Percentiles rank a stretch among this genome's conserved stretches.
Conservation (phyloP, 2,329 filamentous ascomycete genomes). For the Colletotrichum musicola region DNA sequence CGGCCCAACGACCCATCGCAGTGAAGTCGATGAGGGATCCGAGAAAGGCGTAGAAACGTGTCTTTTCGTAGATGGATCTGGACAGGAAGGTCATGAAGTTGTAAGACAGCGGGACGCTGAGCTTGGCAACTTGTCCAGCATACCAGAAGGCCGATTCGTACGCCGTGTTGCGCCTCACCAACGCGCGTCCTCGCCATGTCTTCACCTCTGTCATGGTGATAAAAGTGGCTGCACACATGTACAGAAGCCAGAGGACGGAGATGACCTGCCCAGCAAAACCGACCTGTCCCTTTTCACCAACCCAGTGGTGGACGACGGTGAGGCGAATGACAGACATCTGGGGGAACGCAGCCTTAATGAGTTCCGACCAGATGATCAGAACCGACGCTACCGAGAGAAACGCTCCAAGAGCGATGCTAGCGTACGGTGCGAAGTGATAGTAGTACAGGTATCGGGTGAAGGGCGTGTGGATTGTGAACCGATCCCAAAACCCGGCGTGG, state of each 20-base stretch:
- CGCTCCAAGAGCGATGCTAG: slow-evolving; percentile 73
- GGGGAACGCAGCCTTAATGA: slow-evolving; percentile 85
- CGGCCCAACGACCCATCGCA: slow-evolving; percentile 84
- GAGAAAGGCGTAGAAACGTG: slow-evolving; percentile 89
- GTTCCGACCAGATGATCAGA: slow-evolving; percentile 92
- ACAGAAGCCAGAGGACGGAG: slow-evolving; percentile 89
- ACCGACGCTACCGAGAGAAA: slow-evolving; percentile 81
- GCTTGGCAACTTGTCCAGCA: slow-evolving; percentile 88
- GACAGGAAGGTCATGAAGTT: slow-evolving; percentile 96
- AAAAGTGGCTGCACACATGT: slow-evolving; percentile 94
- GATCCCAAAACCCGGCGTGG: slow-evolving; percentile 66
- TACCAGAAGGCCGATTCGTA: slow-evolving; percentile 97
- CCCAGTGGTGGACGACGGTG: slow-evolving; percentile 81
- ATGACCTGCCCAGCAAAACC: slow-evolving; percentile 89
- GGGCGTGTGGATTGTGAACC: slow-evolving; percentile 77
- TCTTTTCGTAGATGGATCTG: slow-evolving; percentile 77
- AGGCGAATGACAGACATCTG: slow-evolving; percentile 77
- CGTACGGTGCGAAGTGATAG: slow-evolving; percentile 77
- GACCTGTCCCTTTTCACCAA: slow-evolving; percentile 78
- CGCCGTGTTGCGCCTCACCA: slow-evolving; percentile 92
- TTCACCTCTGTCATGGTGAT: slow-evolving; percentile 92
- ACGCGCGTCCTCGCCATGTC: slow-evolving; percentile 95
- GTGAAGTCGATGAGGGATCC: slow-evolving; percentile 87
- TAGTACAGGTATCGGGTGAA: slow-evolving; percentile 85
- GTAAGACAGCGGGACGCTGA: slow-evolving; percentile 93